Evolutionary conservation across 768 basidiomycete species (phyloP).

Genomic region (Leucosporidium creatinivorum): DNA sequence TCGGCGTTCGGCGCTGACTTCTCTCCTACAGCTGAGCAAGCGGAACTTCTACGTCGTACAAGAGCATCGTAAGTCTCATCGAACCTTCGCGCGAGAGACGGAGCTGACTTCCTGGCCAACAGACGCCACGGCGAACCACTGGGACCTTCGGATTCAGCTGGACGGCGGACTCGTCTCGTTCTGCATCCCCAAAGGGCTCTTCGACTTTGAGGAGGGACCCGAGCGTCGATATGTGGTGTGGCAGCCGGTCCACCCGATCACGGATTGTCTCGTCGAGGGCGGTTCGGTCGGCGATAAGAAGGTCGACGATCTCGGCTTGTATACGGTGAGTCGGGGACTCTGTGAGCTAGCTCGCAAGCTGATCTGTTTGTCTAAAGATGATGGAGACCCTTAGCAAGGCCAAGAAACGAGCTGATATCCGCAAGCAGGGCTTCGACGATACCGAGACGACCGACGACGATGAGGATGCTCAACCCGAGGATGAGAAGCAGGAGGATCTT

Average conservation of each 20-base stretch:
- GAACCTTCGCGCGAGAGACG: no score
- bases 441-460: slow-evolving; percentile 4
- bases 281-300: no score
- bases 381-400: background rate
- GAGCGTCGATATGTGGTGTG: no score
- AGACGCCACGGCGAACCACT: slow-evolving; percentile 21
- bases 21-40: background rate
- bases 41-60: slow-evolving; percentile 29
- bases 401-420: background rate
- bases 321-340: slow-evolving; percentile 5
- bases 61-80: slow-evolving; percentile 10
- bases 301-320: slow-evolving; percentile 17
- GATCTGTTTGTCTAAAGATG: background rate
- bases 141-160: slow-evolving; percentile 27
- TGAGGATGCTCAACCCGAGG: background rate
- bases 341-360: no score
- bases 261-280: no score
- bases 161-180: slow-evolving; percentile 7
- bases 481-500: slow-evolving; percentile 5
- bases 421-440: background rate
- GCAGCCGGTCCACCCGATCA: no score
- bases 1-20: background rate
- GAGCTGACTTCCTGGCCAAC: background rate
- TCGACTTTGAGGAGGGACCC: background rate
- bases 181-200: slow-evolving; percentile 12